Percentiles rank a stretch among this genome's conserved stretches.
These are phyloP conservation scores for Brachypodium distachyon DNA, from an alignment of 202 grass and related monocot genomes.

Conservation along the genomic window DNA sequence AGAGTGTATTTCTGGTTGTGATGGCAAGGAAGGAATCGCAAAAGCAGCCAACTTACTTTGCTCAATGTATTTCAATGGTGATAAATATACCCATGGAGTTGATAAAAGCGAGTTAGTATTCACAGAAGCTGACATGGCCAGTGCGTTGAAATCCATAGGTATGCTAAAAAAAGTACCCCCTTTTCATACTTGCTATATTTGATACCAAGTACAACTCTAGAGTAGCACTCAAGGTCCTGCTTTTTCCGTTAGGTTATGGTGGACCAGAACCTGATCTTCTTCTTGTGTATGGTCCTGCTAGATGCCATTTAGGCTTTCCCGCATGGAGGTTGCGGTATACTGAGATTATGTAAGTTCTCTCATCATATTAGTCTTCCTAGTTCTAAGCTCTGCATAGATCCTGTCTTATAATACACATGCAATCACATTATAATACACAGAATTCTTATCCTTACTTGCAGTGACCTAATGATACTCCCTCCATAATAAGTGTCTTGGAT, in stretches of 20 bases:
- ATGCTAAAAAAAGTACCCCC: neutral
- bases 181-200: neutral
- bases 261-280: conserved; percentile 93
- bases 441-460: neutral
- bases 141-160: conserved; percentile 72
- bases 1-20: conserved; percentile 65
- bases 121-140: conserved; percentile 59
- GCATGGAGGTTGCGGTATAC: conserved; percentile 92
- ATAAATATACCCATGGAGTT: conserved; percentile 3
- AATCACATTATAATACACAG: neutral
- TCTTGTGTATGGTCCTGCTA: conserved; percentile 70
- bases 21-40: conserved; percentile 83
- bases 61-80: conserved; percentile 37
- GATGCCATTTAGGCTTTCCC: conserved; percentile 96
- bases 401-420: neutral
- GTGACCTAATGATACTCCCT: neutral
- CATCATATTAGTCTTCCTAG: neutral
- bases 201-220: neutral
- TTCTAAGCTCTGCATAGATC: neutral
- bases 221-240: neutral
- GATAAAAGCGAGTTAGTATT: conserved; percentile 30
- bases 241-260: conserved; percentile 55
- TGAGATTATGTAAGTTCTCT: conserved; percentile 80
- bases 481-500: no score
- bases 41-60: conserved; percentile 88